Conservation (phyloP, 768 basidiomycete species). For the Favolaschia claudopus region DNA sequence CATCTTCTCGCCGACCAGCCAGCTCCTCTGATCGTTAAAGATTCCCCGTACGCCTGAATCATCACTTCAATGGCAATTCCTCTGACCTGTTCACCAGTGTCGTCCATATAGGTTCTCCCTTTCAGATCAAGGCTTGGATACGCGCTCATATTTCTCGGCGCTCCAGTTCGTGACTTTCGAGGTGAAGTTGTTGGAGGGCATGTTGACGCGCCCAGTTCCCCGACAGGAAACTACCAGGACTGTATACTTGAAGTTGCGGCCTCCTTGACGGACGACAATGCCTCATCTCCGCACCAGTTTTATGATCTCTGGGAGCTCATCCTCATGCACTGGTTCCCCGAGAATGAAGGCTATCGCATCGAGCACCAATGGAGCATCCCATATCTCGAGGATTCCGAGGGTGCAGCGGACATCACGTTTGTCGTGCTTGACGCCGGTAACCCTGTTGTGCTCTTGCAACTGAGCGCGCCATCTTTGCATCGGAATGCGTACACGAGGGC, state of each 20-base stretch:
- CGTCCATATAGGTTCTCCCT: slow-evolving; percentile 10
- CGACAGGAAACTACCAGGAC: slow-evolving; percentile 20
- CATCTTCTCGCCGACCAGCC: neutral
- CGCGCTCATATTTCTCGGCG: neutral
- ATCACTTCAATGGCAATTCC: neutral
- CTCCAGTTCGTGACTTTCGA: slow-evolving; percentile 19
- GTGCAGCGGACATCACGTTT: slow-evolving; percentile 15
- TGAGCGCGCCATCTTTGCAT: slow-evolving; percentile 22
- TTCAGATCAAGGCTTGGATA: neutral
- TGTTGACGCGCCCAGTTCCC: slow-evolving; percentile 12
- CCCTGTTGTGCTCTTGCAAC: slow-evolving; percentile 24
- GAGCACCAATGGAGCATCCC: slow-evolving; percentile 20
- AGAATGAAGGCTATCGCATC: slow-evolving; percentile 19
- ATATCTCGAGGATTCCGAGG: slow-evolving; percentile 19
- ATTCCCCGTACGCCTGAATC: neutral
- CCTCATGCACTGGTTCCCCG: slow-evolving; percentile 24
- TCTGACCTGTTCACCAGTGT: neutral
- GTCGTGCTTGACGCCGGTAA: slow-evolving; percentile 10
- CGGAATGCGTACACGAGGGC: slow-evolving; percentile 21
- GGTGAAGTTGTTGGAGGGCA: slow-evolving; percentile 22
- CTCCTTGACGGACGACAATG: slow-evolving; percentile 18
- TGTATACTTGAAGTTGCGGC: slow-evolving; percentile 20
- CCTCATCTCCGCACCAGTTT: slow-evolving; percentile 5
- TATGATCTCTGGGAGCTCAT: slow-evolving; percentile 28
- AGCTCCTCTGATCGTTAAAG: neutral